Evolutionary conservation across 2,329 filamentous ascomycete genomes (phyloP).

Genomic region (Penicillium decumbens): DNA sequence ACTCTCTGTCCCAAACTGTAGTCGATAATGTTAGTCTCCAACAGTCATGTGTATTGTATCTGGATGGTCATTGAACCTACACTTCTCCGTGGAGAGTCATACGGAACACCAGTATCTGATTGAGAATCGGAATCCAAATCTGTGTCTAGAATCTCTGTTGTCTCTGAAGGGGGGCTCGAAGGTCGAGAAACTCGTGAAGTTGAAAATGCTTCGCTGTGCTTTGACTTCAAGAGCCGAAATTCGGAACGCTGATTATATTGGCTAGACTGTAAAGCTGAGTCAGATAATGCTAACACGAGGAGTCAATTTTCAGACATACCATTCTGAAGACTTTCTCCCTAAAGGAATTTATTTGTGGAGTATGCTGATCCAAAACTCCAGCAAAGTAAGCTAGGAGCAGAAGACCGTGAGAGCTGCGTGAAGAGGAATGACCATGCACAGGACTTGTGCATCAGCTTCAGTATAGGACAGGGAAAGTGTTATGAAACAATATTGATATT

Average conservation of each 20-base stretch:
- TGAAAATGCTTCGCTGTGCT: conserved; percentile 16
- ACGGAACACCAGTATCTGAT: conserved; percentile 7
- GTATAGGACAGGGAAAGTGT: neutral
- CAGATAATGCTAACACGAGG: neutral
- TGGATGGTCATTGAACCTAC: conserved; percentile 12
- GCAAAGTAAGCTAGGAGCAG: neutral
- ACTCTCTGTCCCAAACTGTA: conserved; percentile 65
- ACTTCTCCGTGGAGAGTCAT: conserved; percentile 20
- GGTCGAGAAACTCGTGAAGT: conserved; percentile 10
- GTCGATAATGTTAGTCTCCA: neutral
- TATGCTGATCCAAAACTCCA: neutral
- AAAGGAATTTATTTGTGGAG: no score
- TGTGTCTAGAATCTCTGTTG: conserved; percentile 35
- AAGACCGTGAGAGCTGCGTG: neutral
- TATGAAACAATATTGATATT: no score
- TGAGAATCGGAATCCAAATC: conserved; percentile 34
- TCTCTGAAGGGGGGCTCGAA: conserved; percentile 26
- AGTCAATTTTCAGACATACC: neutral
- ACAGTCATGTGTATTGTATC: neutral
- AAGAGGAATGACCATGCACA: neutral
- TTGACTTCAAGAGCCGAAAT: conserved; percentile 19
- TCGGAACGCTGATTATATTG: neutral
- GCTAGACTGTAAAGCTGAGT: neutral
- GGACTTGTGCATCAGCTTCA: neutral
- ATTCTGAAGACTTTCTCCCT: neutral